Conservation (phyloP, 2,329 filamentous ascomycete species). For the Penicillium digitatum region DNA sequence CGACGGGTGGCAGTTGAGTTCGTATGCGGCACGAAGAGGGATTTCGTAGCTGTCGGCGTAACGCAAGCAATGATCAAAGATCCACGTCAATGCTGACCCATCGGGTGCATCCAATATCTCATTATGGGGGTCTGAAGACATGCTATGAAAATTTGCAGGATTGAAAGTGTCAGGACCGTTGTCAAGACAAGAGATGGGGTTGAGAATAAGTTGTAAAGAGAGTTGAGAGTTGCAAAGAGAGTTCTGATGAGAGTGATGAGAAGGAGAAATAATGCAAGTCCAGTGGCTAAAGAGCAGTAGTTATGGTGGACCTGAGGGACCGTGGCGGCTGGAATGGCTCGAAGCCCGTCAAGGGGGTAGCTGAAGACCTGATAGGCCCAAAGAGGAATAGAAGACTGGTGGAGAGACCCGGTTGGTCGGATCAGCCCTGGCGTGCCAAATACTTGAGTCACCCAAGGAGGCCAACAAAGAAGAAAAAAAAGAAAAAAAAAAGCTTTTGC, state of each 20-base stretch:
- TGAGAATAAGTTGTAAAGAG: background rate
- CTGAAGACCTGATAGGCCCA: conserved; percentile 5
- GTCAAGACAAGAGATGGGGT: background rate
- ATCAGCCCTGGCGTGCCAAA: background rate
- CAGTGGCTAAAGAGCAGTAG: background rate
- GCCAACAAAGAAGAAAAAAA: conserved; percentile 3
- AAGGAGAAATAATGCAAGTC: background rate
- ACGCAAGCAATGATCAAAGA: conserved; percentile 57
- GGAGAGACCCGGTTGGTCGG: conserved; percentile 1
- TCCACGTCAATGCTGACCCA: conserved; percentile 48
- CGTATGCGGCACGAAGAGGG: conserved; percentile 64
- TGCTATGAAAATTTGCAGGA: conserved; percentile 4
- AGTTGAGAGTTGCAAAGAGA: background rate
- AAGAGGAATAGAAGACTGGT: conserved; percentile 1
- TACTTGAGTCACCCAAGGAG: conserved; percentile 5
- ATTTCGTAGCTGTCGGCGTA: conserved; percentile 63
- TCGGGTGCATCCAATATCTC: conserved; percentile 28
- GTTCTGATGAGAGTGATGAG: background rate
- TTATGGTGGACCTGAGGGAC: conserved; percentile 2
- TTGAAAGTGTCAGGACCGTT: background rate
- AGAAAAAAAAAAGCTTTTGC: conserved; percentile 6
- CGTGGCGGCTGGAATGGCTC: conserved; percentile 14
- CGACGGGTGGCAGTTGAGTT: conserved; percentile 58
- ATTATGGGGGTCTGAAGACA: conserved; percentile 8
- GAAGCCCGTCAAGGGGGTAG: conserved; percentile 11